These are phyloP conservation scores for Ceratocystis ficicola DNA, from an alignment of 2,329 filamentous ascomycete genomes.

Conservation along the genomic window DNA sequence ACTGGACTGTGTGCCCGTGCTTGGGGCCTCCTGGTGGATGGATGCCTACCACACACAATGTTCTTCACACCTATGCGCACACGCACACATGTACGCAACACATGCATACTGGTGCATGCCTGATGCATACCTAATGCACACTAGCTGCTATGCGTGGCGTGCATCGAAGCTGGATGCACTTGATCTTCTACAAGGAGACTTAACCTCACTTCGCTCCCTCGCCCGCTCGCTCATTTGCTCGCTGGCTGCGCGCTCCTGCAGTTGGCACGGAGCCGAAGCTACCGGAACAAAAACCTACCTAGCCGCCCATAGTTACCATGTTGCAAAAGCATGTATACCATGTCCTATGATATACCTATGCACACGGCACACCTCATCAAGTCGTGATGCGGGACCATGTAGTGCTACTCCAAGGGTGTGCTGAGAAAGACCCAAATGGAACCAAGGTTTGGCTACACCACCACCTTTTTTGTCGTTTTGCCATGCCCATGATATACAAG, in stretches of 20 bases:
- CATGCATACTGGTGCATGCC: neutral
- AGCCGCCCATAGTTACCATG: neutral
- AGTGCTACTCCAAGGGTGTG: neutral
- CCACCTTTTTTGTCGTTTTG: neutral
- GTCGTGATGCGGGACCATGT: neutral
- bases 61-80: neutral
- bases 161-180: neutral
- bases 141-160: slow-evolving; percentile 1
- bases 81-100: neutral
- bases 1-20: neutral
- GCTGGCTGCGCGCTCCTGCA: neutral
- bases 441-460: neutral
- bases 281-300: neutral
- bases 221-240: neutral
- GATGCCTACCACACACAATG: neutral
- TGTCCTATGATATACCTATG: neutral
- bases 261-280: neutral
- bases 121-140: neutral
- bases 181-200: neutral
- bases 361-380: neutral
- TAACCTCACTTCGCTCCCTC: neutral
- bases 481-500: too few species aligned
- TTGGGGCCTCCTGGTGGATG: neutral
- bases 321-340: neutral
- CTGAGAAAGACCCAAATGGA: neutral